Evolutionary conservation across 352 stramenopile species (phyloP).

Genomic region (Phytophthora capsici): DNA sequence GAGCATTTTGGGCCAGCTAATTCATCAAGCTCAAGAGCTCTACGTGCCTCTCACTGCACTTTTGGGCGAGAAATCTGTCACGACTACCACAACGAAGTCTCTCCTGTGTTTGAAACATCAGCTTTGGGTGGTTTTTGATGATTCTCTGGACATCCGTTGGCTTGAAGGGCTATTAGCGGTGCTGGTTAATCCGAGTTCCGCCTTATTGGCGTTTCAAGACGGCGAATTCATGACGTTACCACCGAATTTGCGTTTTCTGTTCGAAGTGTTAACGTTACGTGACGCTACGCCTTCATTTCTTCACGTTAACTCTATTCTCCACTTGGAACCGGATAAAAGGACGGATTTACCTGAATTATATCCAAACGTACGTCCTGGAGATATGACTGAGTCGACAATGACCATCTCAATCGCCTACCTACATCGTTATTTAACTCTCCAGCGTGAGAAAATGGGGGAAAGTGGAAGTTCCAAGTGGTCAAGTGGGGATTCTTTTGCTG

Average conservation of each 20-base stretch:
- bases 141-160: constrained; percentile 45
- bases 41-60: not conserved
- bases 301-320: constrained; percentile 36
- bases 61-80: too few relatives aligned
- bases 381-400: constrained; percentile 2
- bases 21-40: constrained; percentile 41
- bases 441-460: constrained; percentile 6
- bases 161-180: constrained; percentile 46
- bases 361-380: not conserved
- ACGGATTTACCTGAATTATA: too few relatives aligned
- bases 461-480: constrained; percentile 3
- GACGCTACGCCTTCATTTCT: constrained; percentile 47
- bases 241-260: constrained; percentile 67
- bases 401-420: constrained; percentile 30
- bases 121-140: constrained; percentile 58
- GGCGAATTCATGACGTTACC: constrained; percentile 67
- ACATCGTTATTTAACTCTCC: constrained; percentile 23
- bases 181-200: constrained; percentile 9
- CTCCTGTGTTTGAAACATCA: constrained; percentile 24
- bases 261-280: constrained; percentile 54
- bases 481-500: constrained; percentile 12
- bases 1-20: constrained; percentile 44
- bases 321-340: constrained; percentile 10
- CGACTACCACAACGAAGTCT: not conserved
- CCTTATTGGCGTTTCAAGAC: constrained; percentile 41